Conservation (phyloP, 208 protist genomes). For the Crithidia acanthocephali region DNA sequence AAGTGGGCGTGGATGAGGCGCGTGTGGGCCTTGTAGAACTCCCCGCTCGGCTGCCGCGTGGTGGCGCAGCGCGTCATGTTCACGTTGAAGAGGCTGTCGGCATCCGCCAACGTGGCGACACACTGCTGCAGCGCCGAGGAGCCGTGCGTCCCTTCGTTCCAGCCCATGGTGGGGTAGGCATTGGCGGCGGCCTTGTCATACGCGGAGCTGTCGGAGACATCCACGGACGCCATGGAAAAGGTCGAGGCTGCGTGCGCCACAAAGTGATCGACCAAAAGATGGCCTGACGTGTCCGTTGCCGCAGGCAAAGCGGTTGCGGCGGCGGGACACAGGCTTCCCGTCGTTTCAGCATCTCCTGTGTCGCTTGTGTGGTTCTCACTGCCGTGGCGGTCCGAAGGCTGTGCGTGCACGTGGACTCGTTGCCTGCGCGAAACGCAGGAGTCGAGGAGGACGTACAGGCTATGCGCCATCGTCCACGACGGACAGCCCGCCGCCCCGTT, state of each 20-base stretch:
- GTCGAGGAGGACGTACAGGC: constrained; percentile 14
- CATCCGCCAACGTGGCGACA: constrained; percentile 6
- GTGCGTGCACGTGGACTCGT: no score
- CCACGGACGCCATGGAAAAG: not conserved
- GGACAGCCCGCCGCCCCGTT: constrained; percentile 18
- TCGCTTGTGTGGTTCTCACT: no score
- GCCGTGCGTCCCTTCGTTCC: constrained; percentile 33
- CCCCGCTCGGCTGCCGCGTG: constrained; percentile 9
- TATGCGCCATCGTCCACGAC: constrained; percentile 30
- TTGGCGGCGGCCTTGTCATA: constrained; percentile 8
- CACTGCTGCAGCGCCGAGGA: not conserved
- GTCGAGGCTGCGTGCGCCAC: not conserved
- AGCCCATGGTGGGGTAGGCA: constrained; percentile 21
- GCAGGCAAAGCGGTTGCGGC: no score
- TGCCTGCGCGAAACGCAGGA: not conserved
- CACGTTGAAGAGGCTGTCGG: not conserved
- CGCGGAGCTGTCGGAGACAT: not conserved
- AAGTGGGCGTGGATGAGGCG: constrained; percentile 26
- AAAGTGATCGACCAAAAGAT: constrained; percentile 17
- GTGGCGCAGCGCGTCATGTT: not conserved
- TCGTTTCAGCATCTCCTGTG: not conserved
- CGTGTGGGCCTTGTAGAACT: constrained; percentile 16
- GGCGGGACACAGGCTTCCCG: no score
- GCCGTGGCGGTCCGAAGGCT: not conserved
- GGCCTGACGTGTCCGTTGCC: constrained; percentile 1